A percentile compares a stretch with the other conserved stretches of the same genome.
Conservation (phyloP, 768 basidiomycete species). For the Amanita pallidorosea region DNA sequence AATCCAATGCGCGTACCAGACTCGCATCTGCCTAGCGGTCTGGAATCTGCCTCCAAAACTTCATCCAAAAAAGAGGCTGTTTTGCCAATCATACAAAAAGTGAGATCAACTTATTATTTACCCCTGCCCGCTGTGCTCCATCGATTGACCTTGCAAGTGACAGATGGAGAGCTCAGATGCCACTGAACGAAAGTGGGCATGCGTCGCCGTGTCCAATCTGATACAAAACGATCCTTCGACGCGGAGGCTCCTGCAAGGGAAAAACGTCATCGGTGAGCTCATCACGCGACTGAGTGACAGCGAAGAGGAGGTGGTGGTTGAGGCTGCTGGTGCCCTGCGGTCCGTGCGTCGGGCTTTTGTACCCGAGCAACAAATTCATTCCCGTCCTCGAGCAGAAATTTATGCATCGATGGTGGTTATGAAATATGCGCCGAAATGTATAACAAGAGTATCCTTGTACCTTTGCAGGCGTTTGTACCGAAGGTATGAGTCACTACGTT, state of each 20-base stretch:
- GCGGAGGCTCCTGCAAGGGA: slow-evolving; percentile 78
- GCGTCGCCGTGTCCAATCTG: slow-evolving; percentile 90
- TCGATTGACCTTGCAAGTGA: slow-evolving; percentile 2
- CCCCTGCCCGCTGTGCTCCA: neutral
- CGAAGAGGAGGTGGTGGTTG: slow-evolving; percentile 85
- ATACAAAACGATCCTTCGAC: slow-evolving; percentile 95
- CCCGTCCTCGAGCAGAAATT: slow-evolving; percentile 45
- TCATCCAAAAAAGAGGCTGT: slow-evolving; percentile 73
- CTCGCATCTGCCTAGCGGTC: slow-evolving; percentile 78
- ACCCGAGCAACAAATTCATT: neutral
- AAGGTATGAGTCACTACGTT: slow-evolving; percentile 43
- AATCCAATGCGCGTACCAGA: slow-evolving; percentile 94
- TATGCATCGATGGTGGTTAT: slow-evolving; percentile 91
- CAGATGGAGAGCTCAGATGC: slow-evolving; percentile 73
- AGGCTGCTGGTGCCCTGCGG: slow-evolving; percentile 85
- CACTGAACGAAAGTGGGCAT: slow-evolving; percentile 88
- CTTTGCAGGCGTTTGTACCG: slow-evolving; percentile 63
- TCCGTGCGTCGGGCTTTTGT: slow-evolving; percentile 40
- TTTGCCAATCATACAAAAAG: slow-evolving; percentile 87
- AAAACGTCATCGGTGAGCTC: slow-evolving; percentile 79
- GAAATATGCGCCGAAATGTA: slow-evolving; percentile 96
- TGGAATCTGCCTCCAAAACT: slow-evolving; percentile 59
- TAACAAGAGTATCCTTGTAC: slow-evolving; percentile 85
- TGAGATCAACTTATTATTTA: slow-evolving; percentile 18
- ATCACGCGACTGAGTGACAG: slow-evolving; percentile 82